Base-by-base conservation (phyloP, 1,284 basidiomycete species). In the Tilletia caries region DNA sequence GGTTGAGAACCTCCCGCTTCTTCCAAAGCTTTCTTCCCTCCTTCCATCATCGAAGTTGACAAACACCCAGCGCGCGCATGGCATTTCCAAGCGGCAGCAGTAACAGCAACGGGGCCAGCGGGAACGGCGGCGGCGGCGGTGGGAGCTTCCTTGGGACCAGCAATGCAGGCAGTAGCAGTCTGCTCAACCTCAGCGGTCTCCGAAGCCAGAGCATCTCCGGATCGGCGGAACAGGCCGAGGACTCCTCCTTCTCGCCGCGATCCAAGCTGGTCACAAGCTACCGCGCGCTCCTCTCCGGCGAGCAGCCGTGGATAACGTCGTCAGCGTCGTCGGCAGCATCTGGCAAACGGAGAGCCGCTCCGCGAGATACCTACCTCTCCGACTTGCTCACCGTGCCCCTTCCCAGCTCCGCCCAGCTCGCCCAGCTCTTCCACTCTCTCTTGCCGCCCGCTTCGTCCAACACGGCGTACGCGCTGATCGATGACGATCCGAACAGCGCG, bases 361-460 rank as follows among this genome's bases (percentile, higher is more conserved):
- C 58, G 10, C 29, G 58, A 3, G 58, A 62, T n/a, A 29, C 29
- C 20, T 62, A 62, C 58, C 58, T 62, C 32, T 62, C 27, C 32
- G 58, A 62, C 32, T 20, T 62, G 20, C 58, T 62, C 32, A 37
- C 58, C 5, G 58, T 62, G 58, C 58, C 58, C 32, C 20, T 62
- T 4, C 29, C 58, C 32, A 33, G 32, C 58, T n/a, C 58, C 1
- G 58, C 58, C 10, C 58, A 62, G 29, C 37, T 41, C 37, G 58
- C 32, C 10, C 29, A 37, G 29, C 58, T 62, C 32, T 62, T 29
- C 58, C 58, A 62, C 3, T 29, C 58, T 15, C 20, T 34, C 6
- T 29, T 62, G 5, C 58, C 58, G 32, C 20, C 29, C 32, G 10
- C 58, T 10, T 33, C 58, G 32, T 29, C 33, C 32, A 62, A 29